Evolutionary conservation across 2,329 filamentous ascomycete genomes (phyloP).

Genomic region (Clarireedia paspali): DNA sequence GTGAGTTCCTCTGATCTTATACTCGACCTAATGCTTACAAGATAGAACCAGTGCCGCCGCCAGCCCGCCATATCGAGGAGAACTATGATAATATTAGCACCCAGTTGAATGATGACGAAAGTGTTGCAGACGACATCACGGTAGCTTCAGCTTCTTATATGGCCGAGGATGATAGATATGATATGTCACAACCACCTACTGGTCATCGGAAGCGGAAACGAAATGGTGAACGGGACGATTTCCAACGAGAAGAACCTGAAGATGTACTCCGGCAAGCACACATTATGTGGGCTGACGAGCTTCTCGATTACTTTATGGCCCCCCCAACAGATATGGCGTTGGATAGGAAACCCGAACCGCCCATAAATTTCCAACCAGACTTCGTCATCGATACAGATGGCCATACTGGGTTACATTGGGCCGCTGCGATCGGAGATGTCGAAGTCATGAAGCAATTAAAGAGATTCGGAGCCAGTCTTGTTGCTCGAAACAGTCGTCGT

Average conservation of each 20-base stretch:
- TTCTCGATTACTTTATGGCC: conserved; percentile 93
- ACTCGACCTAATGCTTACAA: conserved; percentile 19
- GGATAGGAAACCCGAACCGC: conserved; percentile 63
- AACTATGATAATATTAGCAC: conserved; percentile 57
- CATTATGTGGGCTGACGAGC: conserved; percentile 82
- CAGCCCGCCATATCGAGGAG: conserved; percentile 43
- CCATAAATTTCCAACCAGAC: conserved; percentile 79
- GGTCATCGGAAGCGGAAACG: conserved; percentile 70
- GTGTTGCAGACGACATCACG: conserved; percentile 68
- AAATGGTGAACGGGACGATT: conserved; percentile 44
- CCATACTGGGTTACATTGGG: conserved; percentile 94
- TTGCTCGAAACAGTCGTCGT: conserved; percentile 61
- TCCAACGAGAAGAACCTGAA: conserved; percentile 44
- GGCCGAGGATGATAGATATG: conserved; percentile 72
- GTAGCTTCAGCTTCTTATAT: conserved; percentile 79
- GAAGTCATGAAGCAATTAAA: conserved; percentile 85
- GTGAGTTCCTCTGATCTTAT: conserved; percentile 28
- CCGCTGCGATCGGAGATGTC: conserved; percentile 92
- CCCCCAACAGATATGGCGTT: conserved; percentile 53
- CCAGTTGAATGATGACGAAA: conserved; percentile 67
- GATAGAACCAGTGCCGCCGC: conserved; percentile 29
- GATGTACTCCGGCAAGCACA: conserved; percentile 72
- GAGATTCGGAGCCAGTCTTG: conserved; percentile 67
- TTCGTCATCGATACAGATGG: conserved; percentile 88
- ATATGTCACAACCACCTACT: conserved; percentile 58